These are phyloP conservation scores for Cutaneotrichosporon sp. DNA, from an alignment of 1,284 basidiomycete genomes.

Conservation along the genomic window DNA sequence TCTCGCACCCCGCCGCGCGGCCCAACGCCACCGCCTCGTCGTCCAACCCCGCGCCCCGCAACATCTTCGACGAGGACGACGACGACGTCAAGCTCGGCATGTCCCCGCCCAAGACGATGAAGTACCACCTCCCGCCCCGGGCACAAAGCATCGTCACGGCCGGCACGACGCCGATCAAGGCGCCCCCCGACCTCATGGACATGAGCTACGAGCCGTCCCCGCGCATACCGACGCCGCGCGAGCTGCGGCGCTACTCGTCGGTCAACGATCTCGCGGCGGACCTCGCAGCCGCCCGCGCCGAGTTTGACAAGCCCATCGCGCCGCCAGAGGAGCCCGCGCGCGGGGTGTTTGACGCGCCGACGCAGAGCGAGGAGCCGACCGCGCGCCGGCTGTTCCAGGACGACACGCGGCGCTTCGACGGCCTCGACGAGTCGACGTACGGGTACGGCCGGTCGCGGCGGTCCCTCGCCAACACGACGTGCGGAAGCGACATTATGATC, in stretches of 20 bases:
- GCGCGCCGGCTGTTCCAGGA: constrained; percentile 6
- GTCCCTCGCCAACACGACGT: constrained; percentile 44
- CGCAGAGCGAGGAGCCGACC: neutral
- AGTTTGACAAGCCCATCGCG: constrained; percentile 11
- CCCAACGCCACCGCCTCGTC: neutral
- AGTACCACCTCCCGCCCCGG: constrained; percentile 71
- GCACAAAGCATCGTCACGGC: constrained; percentile 53
- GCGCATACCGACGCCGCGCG: constrained; percentile 36
- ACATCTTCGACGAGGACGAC: constrained; percentile 34
- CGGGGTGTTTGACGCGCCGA: constrained; percentile 16
- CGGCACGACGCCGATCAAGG: constrained; percentile 8
- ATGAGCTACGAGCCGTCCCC: constrained; percentile 40
- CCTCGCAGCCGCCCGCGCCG: constrained; percentile 16
- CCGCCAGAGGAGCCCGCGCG: constrained; percentile 2
- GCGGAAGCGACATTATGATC: constrained; percentile 35
- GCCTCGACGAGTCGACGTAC: constrained; percentile 1
- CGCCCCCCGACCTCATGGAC: constrained; percentile 39
- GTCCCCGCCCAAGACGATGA: constrained; percentile 84
- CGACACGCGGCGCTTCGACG: too few species aligned
- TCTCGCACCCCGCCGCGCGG: neutral
- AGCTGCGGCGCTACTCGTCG: constrained; percentile 43
- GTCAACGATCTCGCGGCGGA: constrained; percentile 20
- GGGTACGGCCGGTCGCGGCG: constrained; percentile 20
- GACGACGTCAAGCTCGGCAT: constrained; percentile 64
- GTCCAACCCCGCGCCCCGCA: neutral